phyloP scores from a whole-genome alignment of 805 yeast species.

The Spathaspora boniae region DNA sequence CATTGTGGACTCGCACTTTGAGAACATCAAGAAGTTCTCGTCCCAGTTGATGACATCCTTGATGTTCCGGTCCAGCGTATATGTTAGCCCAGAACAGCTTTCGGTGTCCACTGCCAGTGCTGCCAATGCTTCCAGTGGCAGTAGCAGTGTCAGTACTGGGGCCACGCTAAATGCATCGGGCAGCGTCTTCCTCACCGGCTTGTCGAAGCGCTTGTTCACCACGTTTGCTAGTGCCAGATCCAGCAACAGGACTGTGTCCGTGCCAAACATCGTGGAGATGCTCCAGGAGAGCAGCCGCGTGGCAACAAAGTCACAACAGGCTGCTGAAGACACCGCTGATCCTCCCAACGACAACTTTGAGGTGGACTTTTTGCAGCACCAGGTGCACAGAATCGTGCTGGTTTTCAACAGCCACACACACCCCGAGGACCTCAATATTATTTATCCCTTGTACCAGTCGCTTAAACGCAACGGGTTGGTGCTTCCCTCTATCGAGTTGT shows the following conservation, averaged over 20 bases:
- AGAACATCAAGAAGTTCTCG: constrained; percentile 6
- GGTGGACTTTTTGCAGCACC: constrained; percentile 9
- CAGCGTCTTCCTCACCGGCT: not conserved
- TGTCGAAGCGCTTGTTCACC: constrained; percentile 5
- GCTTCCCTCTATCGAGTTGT: constrained; percentile 50
- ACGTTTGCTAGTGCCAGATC: not conserved
- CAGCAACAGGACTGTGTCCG: not conserved
- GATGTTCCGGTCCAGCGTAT: not conserved
- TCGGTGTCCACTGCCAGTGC: too few species aligned
- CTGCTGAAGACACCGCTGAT: too few species aligned
- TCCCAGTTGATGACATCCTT: constrained; percentile 4
- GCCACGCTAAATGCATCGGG: not conserved
- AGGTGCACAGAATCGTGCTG: constrained; percentile 6
- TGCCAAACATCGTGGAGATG: constrained; percentile 9
- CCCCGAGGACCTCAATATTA: constrained; percentile 26
- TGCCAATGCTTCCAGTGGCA: too few species aligned
- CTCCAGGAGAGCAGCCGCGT: not conserved
- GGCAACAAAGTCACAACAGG: not conserved
- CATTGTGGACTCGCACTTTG: constrained; percentile 3
- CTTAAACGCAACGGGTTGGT: constrained; percentile 32
- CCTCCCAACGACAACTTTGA: constrained; percentile 6
- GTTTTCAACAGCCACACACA: constrained; percentile 13
- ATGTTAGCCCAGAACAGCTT: not conserved
- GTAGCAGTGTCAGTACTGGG: too few species aligned
- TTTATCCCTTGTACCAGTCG: constrained; percentile 41